Evolutionary conservation across 441 rosid species (phyloP), one percentile per base, ranked within the genome.

Genomic region (Populus tomentosa): DNA sequence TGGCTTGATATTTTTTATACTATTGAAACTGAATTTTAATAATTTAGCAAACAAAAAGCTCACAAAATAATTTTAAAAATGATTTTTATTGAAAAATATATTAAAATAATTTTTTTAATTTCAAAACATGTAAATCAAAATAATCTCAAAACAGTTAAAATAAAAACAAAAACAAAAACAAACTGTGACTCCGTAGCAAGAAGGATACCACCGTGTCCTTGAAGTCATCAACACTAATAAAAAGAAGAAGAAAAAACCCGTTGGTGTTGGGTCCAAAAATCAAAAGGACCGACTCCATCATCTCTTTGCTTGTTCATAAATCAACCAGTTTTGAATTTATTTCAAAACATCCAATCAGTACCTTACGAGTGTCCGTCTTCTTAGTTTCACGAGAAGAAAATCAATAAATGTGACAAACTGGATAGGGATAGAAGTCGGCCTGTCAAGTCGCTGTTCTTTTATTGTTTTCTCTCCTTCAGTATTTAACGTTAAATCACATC

Each of bases 401-500:
- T 21, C 4, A 11, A 62, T 33, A 71, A 53, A 26, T 26, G 74
- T 75, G 78, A 75, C 32, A 64, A 66, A 38, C 23, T 24, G 36
- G 67, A 73, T 70, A 73, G 78, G 18, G 73, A 69, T 67, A 75
- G 80, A 87, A 83, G 84, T 77, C 78, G 83, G 88, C 85, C 84
- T 84, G 91, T 88, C 88, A 84, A 78, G 88, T 88, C 88, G 85
- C 82, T 84, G 86, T 85, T 81, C 71, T 81, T 82, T 79, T 75
- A 62, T 77, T 79, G 81, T 77, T 79, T 69, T 67, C 78, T 70
- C 67, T 18, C 16, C 70, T 68, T 36, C 86, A 77, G 85, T 78
- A 64, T 80, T 85, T 86, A 84, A 85, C 87, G 89, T 88, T 86
- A 84, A 85, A 86, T 88, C 91, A 88, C 91, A 85, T 88, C 91